Evolutionary conservation across 2,329 filamentous ascomycete genomes (phyloP).

Genomic region (Xylaria sp.): DNA sequence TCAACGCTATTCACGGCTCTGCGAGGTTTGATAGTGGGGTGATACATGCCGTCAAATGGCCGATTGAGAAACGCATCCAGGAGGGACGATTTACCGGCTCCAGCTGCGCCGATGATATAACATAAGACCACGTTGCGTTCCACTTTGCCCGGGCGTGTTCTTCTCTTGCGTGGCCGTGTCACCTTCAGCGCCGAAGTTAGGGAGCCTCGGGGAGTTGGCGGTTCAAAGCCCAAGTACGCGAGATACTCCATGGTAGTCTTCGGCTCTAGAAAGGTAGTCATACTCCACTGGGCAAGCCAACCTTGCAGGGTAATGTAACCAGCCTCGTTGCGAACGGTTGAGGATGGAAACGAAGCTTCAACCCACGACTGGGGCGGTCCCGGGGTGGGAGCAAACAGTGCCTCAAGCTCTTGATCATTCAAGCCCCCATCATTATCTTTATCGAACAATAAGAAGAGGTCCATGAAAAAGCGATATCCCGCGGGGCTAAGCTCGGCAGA

Average conservation of each 20-base stretch:
- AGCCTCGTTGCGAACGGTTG: constrained; percentile 93
- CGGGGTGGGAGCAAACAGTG: constrained; percentile 92
- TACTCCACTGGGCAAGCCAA: constrained; percentile 99
- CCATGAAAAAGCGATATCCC: constrained; percentile 97
- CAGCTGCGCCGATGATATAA: constrained; percentile 87
- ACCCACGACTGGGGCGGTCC: constrained; percentile 88
- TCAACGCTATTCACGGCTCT: constrained; percentile 97
- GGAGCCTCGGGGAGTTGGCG: constrained; percentile 76
- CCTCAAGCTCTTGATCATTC: constrained; percentile 84
- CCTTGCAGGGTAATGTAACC: constrained; percentile 96
- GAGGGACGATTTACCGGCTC: constrained; percentile 90
- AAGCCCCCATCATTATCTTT: constrained; percentile 97
- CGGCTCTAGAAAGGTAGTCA: constrained; percentile 97
- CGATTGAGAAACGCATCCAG: constrained; percentile 91
- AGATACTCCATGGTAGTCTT: constrained; percentile 96
- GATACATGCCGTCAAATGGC: constrained; percentile 84
- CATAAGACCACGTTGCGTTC: constrained; percentile 95
- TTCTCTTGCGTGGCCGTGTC: constrained; percentile 89
- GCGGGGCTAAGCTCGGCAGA: constrained; percentile 94
- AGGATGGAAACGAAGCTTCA: constrained; percentile 89
- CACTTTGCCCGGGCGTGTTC: constrained; percentile 82
- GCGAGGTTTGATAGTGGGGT: constrained; percentile 93
- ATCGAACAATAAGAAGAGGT: constrained; percentile 93
- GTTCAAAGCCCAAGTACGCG: constrained; percentile 94
- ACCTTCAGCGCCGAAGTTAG: constrained; percentile 89